Evolutionary conservation across 164 flowering plant genomes (phyloP).

Genomic region (Berberis thunbergii): DNA sequence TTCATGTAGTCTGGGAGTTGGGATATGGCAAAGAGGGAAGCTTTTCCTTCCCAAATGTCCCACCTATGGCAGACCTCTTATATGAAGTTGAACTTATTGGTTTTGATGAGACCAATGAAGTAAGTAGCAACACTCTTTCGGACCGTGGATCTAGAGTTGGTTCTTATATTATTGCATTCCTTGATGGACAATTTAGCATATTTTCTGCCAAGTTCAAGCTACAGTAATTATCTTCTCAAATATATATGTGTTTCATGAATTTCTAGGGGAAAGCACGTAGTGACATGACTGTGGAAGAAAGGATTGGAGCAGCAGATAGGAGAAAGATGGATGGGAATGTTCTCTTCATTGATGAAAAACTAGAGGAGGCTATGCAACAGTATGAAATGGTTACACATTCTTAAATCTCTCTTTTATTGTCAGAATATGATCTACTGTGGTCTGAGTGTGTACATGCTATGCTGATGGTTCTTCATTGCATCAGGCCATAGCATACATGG

Average conservation of each 20-base stretch:
- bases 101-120: conserved; percentile 92
- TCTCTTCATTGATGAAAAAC: conserved; percentile 75
- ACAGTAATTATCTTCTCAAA: no score
- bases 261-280: conserved; percentile 79
- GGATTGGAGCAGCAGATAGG: conserved; percentile 85
- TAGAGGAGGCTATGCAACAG: conserved; percentile 98
- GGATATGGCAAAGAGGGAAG: conserved; percentile 94
- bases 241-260: background rate
- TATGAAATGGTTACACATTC: conserved; percentile 78
- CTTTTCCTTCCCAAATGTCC: conserved; percentile 98
- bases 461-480: conserved; percentile 8
- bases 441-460: conserved; percentile 2
- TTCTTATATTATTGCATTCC: background rate
- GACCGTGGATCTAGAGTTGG: background rate
- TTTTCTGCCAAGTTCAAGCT: no score
- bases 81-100: conserved; percentile 98
- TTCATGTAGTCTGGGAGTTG: conserved; percentile 90
- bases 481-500: conserved; percentile 97
- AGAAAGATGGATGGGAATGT: conserved; percentile 91
- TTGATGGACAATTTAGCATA: no score
- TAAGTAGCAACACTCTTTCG: conserved; percentile 22
- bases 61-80: conserved; percentile 80
- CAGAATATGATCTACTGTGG: background rate
- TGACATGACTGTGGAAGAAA: conserved; percentile 97
- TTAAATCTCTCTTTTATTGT: background rate